These are phyloP conservation scores for Gossypium trilobum DNA, from an alignment of 441 rosid species.

Conservation along the genomic window DNA sequence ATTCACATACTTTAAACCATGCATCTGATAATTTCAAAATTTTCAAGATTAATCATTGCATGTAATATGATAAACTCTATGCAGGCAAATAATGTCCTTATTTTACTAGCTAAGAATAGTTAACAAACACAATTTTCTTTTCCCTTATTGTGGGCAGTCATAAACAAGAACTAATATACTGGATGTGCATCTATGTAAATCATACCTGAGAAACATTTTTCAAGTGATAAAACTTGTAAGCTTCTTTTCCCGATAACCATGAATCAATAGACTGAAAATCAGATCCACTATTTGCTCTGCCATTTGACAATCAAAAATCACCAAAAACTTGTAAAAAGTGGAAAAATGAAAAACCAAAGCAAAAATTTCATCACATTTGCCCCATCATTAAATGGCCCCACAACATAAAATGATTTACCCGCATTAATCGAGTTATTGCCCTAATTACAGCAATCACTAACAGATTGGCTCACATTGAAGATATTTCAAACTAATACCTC, in stretches of 20 bases:
- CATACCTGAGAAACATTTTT: constrained; percentile 69
- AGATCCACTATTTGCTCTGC: constrained; percentile 42
- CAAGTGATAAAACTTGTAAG: constrained; percentile 61
- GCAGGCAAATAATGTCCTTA: not conserved
- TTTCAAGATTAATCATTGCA: not conserved
- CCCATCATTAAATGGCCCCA: not conserved
- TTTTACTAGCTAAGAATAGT: not conserved
- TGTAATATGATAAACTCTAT: not conserved
- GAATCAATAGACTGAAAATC: constrained; percentile 33
- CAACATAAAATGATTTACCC: not conserved
- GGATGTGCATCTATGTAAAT: not conserved
- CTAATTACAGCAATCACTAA: not conserved
- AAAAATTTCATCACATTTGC: not conserved
- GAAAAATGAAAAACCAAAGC: not conserved
- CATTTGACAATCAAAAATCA: constrained; percentile 18
- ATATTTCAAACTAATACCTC: not conserved
- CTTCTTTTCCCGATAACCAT: constrained; percentile 33
- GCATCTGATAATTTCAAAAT: not conserved
- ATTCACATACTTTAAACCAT: not conserved
- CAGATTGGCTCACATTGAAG: not conserved
- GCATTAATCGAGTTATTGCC: not conserved
- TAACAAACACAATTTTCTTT: not conserved
- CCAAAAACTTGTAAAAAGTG: constrained; percentile 1
- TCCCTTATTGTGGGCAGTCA: not conserved
- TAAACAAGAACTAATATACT: not conserved